Percentiles rank a stretch among this genome's conserved stretches.
phyloP scores from a whole-genome alignment of 192 early-diverging fungal species.

The Linnemannia elongata region DNA sequence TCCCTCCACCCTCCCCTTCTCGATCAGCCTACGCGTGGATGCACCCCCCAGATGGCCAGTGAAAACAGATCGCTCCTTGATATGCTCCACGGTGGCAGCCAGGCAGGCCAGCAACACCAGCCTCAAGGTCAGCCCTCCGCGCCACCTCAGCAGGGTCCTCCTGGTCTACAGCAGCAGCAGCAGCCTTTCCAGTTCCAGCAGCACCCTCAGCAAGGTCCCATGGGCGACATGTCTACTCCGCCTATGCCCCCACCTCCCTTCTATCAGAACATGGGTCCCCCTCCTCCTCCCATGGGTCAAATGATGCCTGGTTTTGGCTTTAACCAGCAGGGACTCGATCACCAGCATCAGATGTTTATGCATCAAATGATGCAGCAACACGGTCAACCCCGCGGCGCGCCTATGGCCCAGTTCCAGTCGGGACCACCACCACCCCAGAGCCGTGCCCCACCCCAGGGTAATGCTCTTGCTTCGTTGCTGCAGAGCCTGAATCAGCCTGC shows the following conservation, averaged over 20 bases:
- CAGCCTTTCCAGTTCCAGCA: constrained; percentile 18
- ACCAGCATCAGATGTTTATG: constrained; percentile 37
- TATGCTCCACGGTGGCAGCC: constrained; percentile 52
- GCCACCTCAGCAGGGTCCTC: constrained; percentile 12
- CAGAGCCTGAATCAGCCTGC: constrained; percentile 56
- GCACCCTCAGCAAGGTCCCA: constrained; percentile 10
- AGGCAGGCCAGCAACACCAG: constrained; percentile 2
- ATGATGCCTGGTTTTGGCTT: constrained; percentile 53
- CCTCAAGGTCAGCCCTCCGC: background rate
- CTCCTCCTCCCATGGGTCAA: constrained; percentile 33
- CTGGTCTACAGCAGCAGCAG: constrained; percentile 17
- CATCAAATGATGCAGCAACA: constrained; percentile 47
- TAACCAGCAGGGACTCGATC: constrained; percentile 31
- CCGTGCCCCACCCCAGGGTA: constrained; percentile 41
- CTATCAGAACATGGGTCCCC: constrained; percentile 39
- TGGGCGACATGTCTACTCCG: constrained; percentile 21
- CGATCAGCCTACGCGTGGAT: constrained; percentile 5
- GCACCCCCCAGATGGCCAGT: constrained; percentile 18
- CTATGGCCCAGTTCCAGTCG: constrained; percentile 22
- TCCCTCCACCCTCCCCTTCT: background rate
- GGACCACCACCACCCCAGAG: constrained; percentile 34
- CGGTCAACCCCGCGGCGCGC: constrained; percentile 21
- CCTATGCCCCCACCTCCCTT: constrained; percentile 12
- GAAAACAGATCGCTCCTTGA: constrained; percentile 56
- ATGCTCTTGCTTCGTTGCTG: constrained; percentile 47